Evolutionary conservation across 345 rosid species (phyloP), one percentile per base, ranked within the genome.

Genomic region (Gynandropsis gynandra): DNA sequence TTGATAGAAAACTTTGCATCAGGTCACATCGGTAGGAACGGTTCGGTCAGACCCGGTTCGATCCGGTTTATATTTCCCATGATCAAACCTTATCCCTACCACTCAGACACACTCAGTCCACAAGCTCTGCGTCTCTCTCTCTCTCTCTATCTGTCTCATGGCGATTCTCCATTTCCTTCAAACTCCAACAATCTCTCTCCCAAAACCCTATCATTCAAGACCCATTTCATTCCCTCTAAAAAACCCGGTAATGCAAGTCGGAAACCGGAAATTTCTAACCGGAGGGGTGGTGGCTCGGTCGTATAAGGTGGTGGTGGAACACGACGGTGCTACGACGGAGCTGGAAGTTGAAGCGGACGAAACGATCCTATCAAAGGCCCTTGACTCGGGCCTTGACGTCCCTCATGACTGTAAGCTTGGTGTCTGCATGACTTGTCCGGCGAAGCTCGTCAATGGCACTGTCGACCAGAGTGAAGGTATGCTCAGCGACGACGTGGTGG

Each of bases 371-470:
- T 69, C 89, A 13, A 87, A 82, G 75, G 96, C 95, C 13, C 17
- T 92, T 60, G 98, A 87, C 43, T 63, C 73, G 4, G 98, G 96
- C 4, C 19, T 92, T 55, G 37, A 65, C 4, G 84, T 85, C 27
- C 93, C 96, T 0, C 85, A 92, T 59, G 98, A 87, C 58, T 87
- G 98, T 72, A 79, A 84, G 40, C 96, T 92, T 39, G 96, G 96
- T 12, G 98, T 92, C 41, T 92, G 95, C 81, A 92, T 92, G 96
- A 92, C 98, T 27, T 92, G 95, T 66, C 98, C 96, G 6, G 98
- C 98, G 16, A 73, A 65, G 62, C 82, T 92, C 9, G 18, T 85
- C 2, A 62, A 74, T 12, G 95, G 98, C 15, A 42, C 72, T 0
- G 93, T 92, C 10, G 95, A 92, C 74, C 96, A 92, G 74, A 84